Conservation (phyloP, 2,329 filamentous ascomycete species). For the Colletotrichum cordylinicola region DNA sequence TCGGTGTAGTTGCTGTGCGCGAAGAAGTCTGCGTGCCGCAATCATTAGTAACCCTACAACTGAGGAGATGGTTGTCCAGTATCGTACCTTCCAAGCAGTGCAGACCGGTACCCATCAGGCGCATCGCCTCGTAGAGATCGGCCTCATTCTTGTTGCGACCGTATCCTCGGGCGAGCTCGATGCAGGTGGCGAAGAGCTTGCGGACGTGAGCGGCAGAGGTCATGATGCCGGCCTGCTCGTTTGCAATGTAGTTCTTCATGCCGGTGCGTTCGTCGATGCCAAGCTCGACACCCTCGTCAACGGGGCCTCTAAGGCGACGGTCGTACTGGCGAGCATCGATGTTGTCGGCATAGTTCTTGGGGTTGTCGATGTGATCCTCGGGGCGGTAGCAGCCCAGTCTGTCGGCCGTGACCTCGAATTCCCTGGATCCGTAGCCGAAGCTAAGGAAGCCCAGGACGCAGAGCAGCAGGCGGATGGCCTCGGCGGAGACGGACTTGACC, state of each 20-base stretch:
- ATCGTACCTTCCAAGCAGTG: conserved; percentile 81
- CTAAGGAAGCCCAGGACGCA: conserved; percentile 91
- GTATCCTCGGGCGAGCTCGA: conserved; percentile 82
- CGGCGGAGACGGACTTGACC: conserved; percentile 87
- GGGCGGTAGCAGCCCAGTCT: conserved; percentile 82
- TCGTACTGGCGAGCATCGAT: conserved; percentile 85
- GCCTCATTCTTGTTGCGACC: conserved; percentile 67
- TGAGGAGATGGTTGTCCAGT: neutral
- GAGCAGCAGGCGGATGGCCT: conserved; percentile 88
- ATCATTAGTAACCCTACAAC: neutral
- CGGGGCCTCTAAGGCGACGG: conserved; percentile 77
- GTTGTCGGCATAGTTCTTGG: conserved; percentile 84
- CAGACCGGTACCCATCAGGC: conserved; percentile 84
- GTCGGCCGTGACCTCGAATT: conserved; percentile 84
- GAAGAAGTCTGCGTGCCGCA: conserved; percentile 71
- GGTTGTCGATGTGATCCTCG: conserved; percentile 82
- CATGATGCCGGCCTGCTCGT: conserved; percentile 78
- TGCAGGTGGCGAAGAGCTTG: conserved; percentile 73
- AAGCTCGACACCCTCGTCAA: conserved; percentile 81
- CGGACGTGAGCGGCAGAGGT: conserved; percentile 82
- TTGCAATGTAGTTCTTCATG: conserved; percentile 95
- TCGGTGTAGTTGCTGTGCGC: conserved; percentile 95
- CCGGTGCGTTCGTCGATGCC: conserved; percentile 74
- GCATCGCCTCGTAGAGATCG: conserved; percentile 88
- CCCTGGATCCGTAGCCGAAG: conserved; percentile 82